Conservation (phyloP, 23 red algal species). For the Gracilaria gracilis region DNA sequence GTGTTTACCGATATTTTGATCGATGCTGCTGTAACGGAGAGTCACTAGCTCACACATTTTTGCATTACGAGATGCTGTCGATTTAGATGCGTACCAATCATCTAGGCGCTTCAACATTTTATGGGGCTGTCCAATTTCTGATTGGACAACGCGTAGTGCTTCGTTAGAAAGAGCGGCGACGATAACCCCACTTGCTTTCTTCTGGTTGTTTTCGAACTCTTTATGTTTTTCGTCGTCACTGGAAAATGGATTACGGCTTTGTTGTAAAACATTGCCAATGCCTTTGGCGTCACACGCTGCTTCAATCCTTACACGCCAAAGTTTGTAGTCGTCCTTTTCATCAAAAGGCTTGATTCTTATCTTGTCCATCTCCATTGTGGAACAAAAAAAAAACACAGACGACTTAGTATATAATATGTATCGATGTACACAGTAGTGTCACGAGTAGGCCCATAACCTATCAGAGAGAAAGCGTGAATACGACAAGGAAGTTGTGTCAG, state of each 20-base stretch:
- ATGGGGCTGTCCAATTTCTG: constrained; percentile 8
- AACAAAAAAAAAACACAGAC: neutral
- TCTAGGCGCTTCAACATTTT: constrained; percentile 14
- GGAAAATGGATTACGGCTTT: constrained; percentile 9
- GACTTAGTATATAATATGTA: neutral
- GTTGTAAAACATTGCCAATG: neutral
- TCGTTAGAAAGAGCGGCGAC: constrained; percentile 35
- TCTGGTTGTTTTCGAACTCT: constrained; percentile 12
- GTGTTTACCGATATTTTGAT: constrained; percentile 1
- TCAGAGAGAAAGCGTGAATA: neutral
- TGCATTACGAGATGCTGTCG: constrained; percentile 10
- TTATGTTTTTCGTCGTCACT: constrained; percentile 16
- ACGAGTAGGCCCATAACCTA: neutral
- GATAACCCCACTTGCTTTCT: constrained; percentile 32
- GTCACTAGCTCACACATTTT: neutral
- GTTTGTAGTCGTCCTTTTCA: constrained; percentile 26
- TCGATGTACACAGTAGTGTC: neutral
- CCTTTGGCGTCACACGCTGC: constrained; percentile 27
- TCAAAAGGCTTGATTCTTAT: neutral
- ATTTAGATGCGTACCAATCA: neutral
- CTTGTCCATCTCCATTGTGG: constrained; percentile 9
- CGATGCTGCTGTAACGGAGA: neutral
- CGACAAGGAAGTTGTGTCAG: neutral
- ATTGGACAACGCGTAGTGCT: constrained; percentile 28
- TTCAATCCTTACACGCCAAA: constrained; percentile 31